A percentile compares a stretch with the other conserved stretches of the same genome.
phyloP scores from a whole-genome alignment of 164 flowering plant genomes.

The Tinospora cordifolia region DNA sequence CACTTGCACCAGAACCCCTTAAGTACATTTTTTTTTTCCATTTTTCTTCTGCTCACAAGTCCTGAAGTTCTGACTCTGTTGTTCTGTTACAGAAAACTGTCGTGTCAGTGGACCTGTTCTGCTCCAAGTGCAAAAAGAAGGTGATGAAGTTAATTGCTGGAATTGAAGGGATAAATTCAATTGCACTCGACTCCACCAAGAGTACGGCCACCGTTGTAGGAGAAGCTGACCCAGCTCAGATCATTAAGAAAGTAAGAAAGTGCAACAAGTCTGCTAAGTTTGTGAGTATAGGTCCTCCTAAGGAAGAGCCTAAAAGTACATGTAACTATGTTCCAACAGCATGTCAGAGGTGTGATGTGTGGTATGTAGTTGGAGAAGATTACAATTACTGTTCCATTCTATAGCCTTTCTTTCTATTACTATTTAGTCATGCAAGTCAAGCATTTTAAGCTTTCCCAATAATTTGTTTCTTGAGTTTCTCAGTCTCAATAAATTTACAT shows the following conservation, averaged over 20 bases:
- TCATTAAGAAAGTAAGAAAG: slow-evolving; percentile 44
- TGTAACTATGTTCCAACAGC: slow-evolving; percentile 22
- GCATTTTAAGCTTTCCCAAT: not conserved
- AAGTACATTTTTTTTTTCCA: slow-evolving; percentile 9
- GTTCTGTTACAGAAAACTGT: slow-evolving; percentile 47
- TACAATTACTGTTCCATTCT: slow-evolving; percentile 35
- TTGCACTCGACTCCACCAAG: slow-evolving; percentile 47
- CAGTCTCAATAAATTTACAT: not conserved
- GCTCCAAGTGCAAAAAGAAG: slow-evolving; percentile 49
- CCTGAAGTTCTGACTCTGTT: slow-evolving; percentile 22
- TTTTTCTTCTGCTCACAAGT: slow-evolving; percentile 7
- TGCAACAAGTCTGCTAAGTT: slow-evolving; percentile 37
- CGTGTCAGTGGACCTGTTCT: slow-evolving; percentile 50
- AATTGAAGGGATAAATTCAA: slow-evolving; percentile 51
- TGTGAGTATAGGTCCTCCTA: slow-evolving; percentile 38
- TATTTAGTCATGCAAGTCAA: not conserved
- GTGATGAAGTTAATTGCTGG: slow-evolving; percentile 52
- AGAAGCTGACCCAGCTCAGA: slow-evolving; percentile 44
- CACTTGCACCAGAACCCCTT: slow-evolving; percentile 16
- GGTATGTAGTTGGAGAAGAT: slow-evolving; percentile 39
- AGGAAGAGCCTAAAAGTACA: slow-evolving; percentile 33
- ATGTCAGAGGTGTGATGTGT: slow-evolving; percentile 48
- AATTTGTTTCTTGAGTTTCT: not conserved
- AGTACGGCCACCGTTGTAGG: slow-evolving; percentile 41
- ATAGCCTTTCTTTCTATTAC: slow-evolving; percentile 11